phyloP scores from a whole-genome alignment of 2,329 filamentous ascomycete species.

The Penicillium corylophilum region DNA sequence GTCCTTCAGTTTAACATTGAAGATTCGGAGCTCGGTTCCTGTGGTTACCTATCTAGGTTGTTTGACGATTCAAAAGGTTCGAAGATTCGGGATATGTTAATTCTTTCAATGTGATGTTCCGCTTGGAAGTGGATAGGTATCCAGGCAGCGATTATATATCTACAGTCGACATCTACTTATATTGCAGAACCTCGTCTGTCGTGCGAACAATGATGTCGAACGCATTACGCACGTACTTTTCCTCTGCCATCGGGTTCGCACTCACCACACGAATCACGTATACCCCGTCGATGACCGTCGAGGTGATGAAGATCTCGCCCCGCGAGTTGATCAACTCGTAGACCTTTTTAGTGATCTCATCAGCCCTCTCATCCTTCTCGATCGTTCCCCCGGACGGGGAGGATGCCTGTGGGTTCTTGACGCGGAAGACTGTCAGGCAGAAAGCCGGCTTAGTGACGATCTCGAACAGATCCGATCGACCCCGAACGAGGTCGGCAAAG shows the following conservation, averaged over 20 bases:
- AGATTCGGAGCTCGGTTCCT: too few relatives aligned
- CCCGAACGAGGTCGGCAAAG: constrained; percentile 63
- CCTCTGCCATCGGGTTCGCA: constrained; percentile 66
- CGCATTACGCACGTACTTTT: constrained; percentile 68
- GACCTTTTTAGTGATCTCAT: constrained; percentile 69
- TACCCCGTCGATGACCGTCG: constrained; percentile 67
- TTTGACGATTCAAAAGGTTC: too few relatives aligned
- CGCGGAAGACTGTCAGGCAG: constrained; percentile 72
- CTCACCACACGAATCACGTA: constrained; percentile 83
- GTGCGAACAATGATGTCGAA: constrained; percentile 71
- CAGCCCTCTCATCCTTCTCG: constrained; percentile 54
- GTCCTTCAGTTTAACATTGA: too few relatives aligned
- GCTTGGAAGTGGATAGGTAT: too few relatives aligned
- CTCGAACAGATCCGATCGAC: constrained; percentile 68
- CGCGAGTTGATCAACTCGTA: constrained; percentile 71
- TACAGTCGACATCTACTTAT: constrained; percentile 3
- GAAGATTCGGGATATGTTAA: neutral
- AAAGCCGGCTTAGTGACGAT: constrained; percentile 74
- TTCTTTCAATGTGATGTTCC: too few relatives aligned
- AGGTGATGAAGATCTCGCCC: constrained; percentile 81
- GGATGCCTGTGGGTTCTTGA: constrained; percentile 47
- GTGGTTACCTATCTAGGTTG: too few relatives aligned
- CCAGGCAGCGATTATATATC: neutral
- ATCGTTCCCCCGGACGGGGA: constrained; percentile 18
- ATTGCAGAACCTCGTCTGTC: constrained; percentile 54